A percentile compares a stretch with the other conserved stretches of the same genome.
These are phyloP conservation scores for Ilyonectria sp. DNA, from an alignment of 2,329 filamentous ascomycete species.

Conservation along the genomic window DNA sequence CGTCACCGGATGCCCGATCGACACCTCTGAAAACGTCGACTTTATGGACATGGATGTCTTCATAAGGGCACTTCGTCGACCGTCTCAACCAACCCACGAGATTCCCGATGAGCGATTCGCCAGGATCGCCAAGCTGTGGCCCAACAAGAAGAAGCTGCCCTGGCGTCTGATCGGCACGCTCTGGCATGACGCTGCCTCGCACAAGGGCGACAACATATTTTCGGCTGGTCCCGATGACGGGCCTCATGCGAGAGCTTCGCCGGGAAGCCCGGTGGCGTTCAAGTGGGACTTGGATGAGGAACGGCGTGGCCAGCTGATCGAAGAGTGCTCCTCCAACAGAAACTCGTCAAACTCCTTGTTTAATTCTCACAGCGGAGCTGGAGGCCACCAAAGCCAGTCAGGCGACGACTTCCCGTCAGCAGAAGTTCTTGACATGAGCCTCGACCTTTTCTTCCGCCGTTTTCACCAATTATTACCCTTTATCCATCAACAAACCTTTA, in stretches of 20 bases:
- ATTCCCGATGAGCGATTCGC: constrained; percentile 22
- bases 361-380: neutral
- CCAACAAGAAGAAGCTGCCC: neutral
- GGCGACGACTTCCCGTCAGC: neutral
- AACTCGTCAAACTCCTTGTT: neutral
- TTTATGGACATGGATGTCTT: neutral
- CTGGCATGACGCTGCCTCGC: neutral
- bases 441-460: constrained; percentile 17
- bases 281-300: neutral
- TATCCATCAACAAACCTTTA: constrained; percentile 23
- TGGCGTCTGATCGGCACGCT: neutral
- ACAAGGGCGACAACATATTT: constrained; percentile 3
- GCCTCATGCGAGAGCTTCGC: too few species aligned
- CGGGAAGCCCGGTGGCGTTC: neutral
- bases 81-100: neutral
- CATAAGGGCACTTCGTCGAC: neutral
- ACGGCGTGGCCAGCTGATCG: neutral
- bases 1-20: too few species aligned
- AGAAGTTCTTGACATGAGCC: neutral
- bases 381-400: neutral
- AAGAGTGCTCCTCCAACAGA: neutral
- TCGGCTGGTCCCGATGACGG: neutral
- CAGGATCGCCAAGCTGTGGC: constrained; percentile 17
- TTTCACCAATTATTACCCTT: constrained; percentile 18
- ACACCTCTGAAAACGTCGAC: too few species aligned